Percentiles rank a stretch among this genome's conserved stretches.
Evolutionary conservation across 441 rosid species (phyloP).

Genomic region (Populus hybrid): DNA sequence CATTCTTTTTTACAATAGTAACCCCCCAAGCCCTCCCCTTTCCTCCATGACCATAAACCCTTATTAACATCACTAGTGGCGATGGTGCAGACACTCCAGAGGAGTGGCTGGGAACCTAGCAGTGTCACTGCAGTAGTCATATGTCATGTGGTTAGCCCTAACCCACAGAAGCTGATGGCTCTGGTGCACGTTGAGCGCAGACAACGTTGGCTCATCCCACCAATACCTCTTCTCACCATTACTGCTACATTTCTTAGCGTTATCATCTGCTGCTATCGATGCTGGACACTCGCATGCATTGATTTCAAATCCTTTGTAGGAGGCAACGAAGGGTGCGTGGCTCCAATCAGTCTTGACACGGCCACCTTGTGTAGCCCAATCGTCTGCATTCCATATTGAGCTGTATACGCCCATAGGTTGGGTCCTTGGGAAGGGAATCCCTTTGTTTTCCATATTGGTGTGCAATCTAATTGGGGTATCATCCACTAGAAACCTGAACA

Average conservation of each 20-base stretch:
- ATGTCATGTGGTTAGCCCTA: slow-evolving; percentile 78
- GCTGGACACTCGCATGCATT: slow-evolving; percentile 70
- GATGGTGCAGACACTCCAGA: slow-evolving; percentile 87
- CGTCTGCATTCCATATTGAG: slow-evolving; percentile 98
- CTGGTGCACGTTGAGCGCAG: slow-evolving; percentile 77
- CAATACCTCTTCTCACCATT: slow-evolving; percentile 55
- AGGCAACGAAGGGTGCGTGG: slow-evolving; percentile 88
- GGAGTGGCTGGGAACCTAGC: slow-evolving; percentile 75
- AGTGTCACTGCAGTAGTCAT: slow-evolving; percentile 76
- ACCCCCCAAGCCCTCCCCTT: background rate
- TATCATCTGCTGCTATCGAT: slow-evolving; percentile 36
- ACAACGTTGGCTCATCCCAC: slow-evolving; percentile 87
- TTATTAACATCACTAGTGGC: slow-evolving; percentile 34
- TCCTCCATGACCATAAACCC: background rate
- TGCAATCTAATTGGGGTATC: slow-evolving; percentile 79
- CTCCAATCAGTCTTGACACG: slow-evolving; percentile 90
- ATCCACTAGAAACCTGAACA: slow-evolving; percentile 77
- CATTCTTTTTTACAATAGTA: slow-evolving; percentile 6
- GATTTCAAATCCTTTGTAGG: slow-evolving; percentile 78
- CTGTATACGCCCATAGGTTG: slow-evolving; percentile 97
- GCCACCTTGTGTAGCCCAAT: slow-evolving; percentile 99
- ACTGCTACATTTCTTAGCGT: slow-evolving; percentile 57
- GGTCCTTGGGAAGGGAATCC: slow-evolving; percentile 82
- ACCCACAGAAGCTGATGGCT: slow-evolving; percentile 94
- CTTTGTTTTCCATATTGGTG: slow-evolving; percentile 77